phyloP scores from a whole-genome alignment of 2,329 filamentous ascomycete species.

The Pleoardoris graminearum region DNA sequence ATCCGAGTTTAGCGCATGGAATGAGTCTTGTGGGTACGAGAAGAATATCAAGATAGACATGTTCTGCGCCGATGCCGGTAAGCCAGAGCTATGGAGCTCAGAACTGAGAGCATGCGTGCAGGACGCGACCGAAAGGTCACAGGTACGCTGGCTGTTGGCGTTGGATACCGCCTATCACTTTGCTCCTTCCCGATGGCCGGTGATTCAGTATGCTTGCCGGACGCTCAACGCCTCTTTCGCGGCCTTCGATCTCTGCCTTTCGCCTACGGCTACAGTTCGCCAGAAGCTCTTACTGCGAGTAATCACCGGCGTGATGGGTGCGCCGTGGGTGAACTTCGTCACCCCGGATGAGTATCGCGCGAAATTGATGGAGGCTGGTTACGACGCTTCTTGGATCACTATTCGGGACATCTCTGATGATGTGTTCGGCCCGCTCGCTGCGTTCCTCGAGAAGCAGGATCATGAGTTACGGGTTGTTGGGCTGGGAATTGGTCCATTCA shows the following conservation, averaged over 20 bases:
- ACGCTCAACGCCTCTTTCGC: conserved; percentile 55
- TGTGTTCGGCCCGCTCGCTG: conserved; percentile 56
- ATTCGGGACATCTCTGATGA: conserved; percentile 57
- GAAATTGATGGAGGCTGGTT: conserved; percentile 55
- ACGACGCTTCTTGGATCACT: conserved; percentile 47
- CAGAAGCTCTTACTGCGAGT: conserved; percentile 44
- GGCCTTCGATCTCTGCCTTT: conserved; percentile 58
- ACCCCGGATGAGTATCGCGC: conserved; percentile 51
- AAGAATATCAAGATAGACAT: conserved; percentile 27
- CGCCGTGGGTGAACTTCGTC: conserved; percentile 56
- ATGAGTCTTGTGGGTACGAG: background rate
- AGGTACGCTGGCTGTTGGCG: conserved; percentile 57
- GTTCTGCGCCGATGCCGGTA: conserved; percentile 56
- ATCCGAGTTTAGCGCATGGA: background rate
- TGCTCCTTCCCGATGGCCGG: conserved; percentile 53
- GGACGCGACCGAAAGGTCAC: background rate
- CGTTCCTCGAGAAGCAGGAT: conserved; percentile 49
- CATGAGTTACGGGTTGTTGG: conserved; percentile 41
- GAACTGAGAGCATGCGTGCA: conserved; percentile 25
- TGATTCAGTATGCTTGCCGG: conserved; percentile 50
- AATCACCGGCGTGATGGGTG: conserved; percentile 53
- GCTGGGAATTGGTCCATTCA: conserved; percentile 44
- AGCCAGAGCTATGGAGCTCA: conserved; percentile 50
- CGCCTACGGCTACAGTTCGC: conserved; percentile 22
- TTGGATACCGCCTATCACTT: conserved; percentile 64